Evolutionary conservation across 2,329 filamentous ascomycete genomes (phyloP), one percentile per base, ranked within the genome.

Genomic region (Ophiostoma piceae): DNA sequence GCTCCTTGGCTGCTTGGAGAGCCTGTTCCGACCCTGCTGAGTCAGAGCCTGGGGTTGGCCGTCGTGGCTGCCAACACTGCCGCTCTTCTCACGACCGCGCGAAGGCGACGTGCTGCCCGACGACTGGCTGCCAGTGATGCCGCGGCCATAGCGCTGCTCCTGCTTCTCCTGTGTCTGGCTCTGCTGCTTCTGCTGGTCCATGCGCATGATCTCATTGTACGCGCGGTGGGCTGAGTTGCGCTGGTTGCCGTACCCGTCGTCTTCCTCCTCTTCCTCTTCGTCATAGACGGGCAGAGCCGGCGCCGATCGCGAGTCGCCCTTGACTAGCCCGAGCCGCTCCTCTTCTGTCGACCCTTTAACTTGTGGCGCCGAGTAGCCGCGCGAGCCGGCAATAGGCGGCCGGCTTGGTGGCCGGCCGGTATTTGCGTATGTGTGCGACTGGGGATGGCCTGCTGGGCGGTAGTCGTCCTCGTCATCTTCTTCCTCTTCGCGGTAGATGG

Each of bases 281-380:
- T 80, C 78, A 68, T 79, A 81, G 12, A 75, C 76, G 8, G 77
- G 79, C 37, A 80, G 73, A 16, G 75, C 72, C 9, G 80, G 77
- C 74, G 76, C 74, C 22, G 77, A 77, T 29, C 75, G 76, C 8
- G 79, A 82, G 76, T 92, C 90, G 35, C 91, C 90, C 74, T 90
- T 90, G n/a, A 96, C 92, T 4, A 97, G 84, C 0, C 92, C 93
- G 7, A 94, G 79, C 22, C 87, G 83, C 79, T 96, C 93, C 79
- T 97, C 93, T 77, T 96, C 93, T 0, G 91, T 94, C 1, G 86
- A 86, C 64, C 82, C 82, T 74, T 84, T 85, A 64, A 78, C 75
- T 60, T 79, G 77, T 8, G 78, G 79, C 12, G 76, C 80, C 69
- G 77, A 81, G 75, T 79, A 82, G 54, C 79, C 83, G 70, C 76